phyloP scores from a whole-genome alignment of 1,139 yeast species.

The Geotrichum cucujoidarum region DNA sequence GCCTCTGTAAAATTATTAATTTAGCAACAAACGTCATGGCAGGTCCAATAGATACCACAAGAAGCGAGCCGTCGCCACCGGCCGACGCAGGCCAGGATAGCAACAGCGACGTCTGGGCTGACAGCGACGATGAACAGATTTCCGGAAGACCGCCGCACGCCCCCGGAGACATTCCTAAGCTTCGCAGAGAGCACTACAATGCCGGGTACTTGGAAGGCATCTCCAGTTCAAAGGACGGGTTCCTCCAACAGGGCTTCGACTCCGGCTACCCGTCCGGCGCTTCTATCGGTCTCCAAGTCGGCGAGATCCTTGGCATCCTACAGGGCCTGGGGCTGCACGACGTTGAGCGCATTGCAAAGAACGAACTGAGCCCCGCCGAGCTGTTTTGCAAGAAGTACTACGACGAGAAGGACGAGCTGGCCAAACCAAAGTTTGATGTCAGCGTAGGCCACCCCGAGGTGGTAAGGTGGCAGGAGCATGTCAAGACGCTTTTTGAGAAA shows the following conservation, averaged over 20 bases:
- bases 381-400: slow-evolving; percentile 51
- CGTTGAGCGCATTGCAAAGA: slow-evolving; percentile 39
- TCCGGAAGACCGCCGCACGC: not conserved
- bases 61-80: not conserved
- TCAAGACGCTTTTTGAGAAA: not conserved
- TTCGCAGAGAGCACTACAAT: slow-evolving; percentile 60
- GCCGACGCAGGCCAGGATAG: too few species aligned
- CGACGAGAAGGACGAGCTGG: slow-evolving; percentile 43
- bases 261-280: slow-evolving; percentile 76
- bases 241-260: slow-evolving; percentile 78
- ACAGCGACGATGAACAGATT: slow-evolving; percentile 11
- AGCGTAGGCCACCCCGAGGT: slow-evolving; percentile 20
- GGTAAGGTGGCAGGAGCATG: slow-evolving; percentile 7
- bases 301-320: slow-evolving; percentile 56
- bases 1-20: not conserved
- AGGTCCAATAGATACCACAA: not conserved
- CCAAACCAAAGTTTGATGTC: slow-evolving; percentile 22
- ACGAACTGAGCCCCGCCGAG: slow-evolving; percentile 49
- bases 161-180: slow-evolving; percentile 12
- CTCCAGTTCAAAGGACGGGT: slow-evolving; percentile 59
- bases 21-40: not conserved
- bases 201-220: slow-evolving; percentile 86
- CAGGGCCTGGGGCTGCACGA: slow-evolving; percentile 33
- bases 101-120: slow-evolving; percentile 21
- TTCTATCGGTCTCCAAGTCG: slow-evolving; percentile 58